Evolutionary conservation across 176 grass and related monocot species (phyloP).

Genomic region (Carex scoparia): DNA sequence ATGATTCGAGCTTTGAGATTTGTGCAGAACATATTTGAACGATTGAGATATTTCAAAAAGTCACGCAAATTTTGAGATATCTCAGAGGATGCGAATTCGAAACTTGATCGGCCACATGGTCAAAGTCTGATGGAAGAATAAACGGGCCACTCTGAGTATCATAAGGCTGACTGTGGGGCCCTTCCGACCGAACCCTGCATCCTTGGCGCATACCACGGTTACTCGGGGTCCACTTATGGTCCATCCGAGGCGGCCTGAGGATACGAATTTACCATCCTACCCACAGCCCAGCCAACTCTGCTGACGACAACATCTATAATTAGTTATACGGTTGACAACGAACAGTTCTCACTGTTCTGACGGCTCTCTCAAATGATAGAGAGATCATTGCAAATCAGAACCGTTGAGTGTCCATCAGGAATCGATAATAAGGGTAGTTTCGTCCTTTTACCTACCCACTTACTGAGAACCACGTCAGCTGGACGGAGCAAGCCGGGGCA

Average conservation of each 20-base stretch:
- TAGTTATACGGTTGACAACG: constrained; percentile 9
- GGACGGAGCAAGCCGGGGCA: not conserved
- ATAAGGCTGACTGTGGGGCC: not conserved
- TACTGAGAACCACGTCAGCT: constrained; percentile 9
- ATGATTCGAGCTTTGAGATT: too few species aligned
- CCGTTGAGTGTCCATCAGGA: not conserved
- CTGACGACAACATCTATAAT: not conserved
- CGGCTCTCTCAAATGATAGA: not conserved
- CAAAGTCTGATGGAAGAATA: not conserved
- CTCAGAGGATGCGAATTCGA: too few species aligned
- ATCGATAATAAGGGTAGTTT: not conserved
- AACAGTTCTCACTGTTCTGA: constrained; percentile 10
- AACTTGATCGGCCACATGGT: constrained; percentile 1
- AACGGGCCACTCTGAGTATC: not conserved
- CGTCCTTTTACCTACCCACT: not conserved
- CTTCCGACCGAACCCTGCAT: not conserved
- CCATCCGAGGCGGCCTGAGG: not conserved
- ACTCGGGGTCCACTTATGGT: not conserved
- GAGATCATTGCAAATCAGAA: not conserved
- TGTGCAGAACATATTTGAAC: too few species aligned
- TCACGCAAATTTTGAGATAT: too few species aligned
- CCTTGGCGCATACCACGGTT: not conserved
- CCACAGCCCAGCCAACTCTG: not conserved
- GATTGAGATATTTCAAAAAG: too few species aligned
- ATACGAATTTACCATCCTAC: not conserved